phyloP scores from a whole-genome alignment of 1,139 yeast genomes.

The Candida labiduridarum region DNA sequence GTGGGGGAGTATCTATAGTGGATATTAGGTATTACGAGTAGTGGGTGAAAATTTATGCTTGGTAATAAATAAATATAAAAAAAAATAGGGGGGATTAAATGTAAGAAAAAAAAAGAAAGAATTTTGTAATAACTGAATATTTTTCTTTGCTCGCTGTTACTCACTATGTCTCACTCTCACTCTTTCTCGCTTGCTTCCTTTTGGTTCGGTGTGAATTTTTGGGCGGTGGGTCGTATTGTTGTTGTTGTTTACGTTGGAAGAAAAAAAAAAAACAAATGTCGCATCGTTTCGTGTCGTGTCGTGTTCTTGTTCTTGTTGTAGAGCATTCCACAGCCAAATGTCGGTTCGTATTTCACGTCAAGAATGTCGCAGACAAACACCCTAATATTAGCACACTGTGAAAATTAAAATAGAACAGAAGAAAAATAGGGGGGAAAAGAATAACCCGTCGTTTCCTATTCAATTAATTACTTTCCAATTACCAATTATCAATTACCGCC shows the following conservation, averaged over 20 bases:
- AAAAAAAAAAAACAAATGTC: slow-evolving; percentile 3
- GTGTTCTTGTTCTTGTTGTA: background rate
- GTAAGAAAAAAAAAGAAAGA: background rate
- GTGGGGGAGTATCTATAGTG: background rate
- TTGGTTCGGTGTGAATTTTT: too few species aligned
- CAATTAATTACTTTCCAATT: too few species aligned
- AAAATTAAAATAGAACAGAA: background rate
- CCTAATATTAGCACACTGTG: background rate
- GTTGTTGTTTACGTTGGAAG: background rate
- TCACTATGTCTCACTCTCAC: background rate
- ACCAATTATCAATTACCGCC: too few species aligned
- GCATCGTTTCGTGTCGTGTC: background rate
- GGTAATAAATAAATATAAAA: background rate
- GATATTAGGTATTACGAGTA: too few species aligned
- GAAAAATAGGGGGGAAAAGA: background rate
- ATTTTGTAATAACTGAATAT: background rate
- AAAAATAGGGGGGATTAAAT: background rate
- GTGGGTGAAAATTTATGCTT: too few species aligned
- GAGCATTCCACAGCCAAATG: background rate
- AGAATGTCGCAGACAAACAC: background rate
- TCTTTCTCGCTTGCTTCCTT: too few species aligned
- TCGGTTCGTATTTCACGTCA: background rate
- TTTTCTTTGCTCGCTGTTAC: background rate
- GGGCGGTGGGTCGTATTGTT: background rate
- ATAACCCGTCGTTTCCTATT: too few species aligned